Evolutionary conservation across 1,284 basidiomycete genomes (phyloP).

Genomic region (Apiotrichum brassicae): DNA sequence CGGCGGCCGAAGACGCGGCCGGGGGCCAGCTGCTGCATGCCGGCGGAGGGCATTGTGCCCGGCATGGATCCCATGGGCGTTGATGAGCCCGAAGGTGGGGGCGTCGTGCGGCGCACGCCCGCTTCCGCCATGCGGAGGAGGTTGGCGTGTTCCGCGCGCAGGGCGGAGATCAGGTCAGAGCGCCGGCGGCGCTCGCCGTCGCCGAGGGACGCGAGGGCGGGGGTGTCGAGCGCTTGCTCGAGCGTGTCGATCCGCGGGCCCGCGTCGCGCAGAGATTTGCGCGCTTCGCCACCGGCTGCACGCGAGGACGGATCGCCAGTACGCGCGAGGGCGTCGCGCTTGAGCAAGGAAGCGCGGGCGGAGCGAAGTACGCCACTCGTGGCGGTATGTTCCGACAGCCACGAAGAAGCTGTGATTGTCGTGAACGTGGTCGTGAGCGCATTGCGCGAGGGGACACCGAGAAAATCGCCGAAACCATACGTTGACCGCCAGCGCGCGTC

Average conservation of each 20-base stretch:
- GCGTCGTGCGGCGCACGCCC: conserved; percentile 21
- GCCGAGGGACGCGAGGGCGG: conserved; percentile 54
- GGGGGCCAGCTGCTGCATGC: conserved; percentile 21
- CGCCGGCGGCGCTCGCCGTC: conserved; percentile 76
- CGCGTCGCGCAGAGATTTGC: conserved; percentile 70
- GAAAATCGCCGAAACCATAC: conserved; percentile 75
- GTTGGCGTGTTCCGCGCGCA: conserved; percentile 66
- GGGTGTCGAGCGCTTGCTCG: conserved; percentile 60
- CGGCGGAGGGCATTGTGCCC: background rate
- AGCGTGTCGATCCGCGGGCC: conserved; percentile 63
- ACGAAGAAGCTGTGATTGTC: conserved; percentile 63
- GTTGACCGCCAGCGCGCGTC: conserved; percentile 75
- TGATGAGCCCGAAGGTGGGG: background rate
- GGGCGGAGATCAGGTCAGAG: conserved; percentile 69
- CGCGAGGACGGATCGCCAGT: conserved; percentile 70
- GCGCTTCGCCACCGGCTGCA: conserved; percentile 71
- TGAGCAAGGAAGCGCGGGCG: conserved; percentile 74
- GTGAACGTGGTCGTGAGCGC: conserved; percentile 21
- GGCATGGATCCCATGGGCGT: background rate
- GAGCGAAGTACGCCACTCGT: conserved; percentile 67
- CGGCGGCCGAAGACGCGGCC: conserved; percentile 66
- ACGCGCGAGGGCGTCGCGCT: conserved; percentile 73
- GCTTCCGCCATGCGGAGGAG: conserved; percentile 43
- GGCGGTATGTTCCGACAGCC: conserved; percentile 77
- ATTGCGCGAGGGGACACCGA: conserved; percentile 59